Conservation (phyloP, 805 yeast species). For the Candida dendrica region DNA sequence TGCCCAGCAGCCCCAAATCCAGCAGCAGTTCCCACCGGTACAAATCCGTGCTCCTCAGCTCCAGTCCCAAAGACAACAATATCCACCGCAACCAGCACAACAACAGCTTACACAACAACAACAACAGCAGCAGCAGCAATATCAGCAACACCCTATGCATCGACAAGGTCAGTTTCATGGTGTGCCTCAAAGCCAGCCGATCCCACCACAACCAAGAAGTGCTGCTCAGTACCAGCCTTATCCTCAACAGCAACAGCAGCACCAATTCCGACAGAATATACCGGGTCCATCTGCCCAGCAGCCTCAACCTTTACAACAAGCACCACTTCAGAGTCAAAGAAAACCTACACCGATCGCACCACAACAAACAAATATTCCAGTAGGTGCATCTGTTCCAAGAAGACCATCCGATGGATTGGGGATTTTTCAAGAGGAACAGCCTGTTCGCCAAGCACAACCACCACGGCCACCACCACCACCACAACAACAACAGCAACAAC, state of each 20-base stretch:
- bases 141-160: no score
- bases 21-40: background rate
- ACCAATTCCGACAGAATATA: background rate
- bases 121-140: background rate
- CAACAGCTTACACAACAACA: background rate
- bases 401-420: background rate
- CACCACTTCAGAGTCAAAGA: background rate
- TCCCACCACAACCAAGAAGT: conserved; percentile 1
- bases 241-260: conserved; percentile 3
- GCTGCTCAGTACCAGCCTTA: background rate
- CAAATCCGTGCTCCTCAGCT: no score
- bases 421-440: background rate
- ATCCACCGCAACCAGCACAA: background rate
- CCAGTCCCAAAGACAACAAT: no score
- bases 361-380: background rate
- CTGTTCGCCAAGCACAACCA: background rate
- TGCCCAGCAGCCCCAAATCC: background rate
- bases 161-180: background rate
- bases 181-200: conserved; percentile 2
- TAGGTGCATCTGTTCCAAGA: background rate
- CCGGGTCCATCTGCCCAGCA: conserved; percentile 1
- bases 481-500: conserved; percentile 3
- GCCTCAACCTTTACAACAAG: conserved; percentile 1
- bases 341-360: background rate
- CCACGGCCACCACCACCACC: background rate